phyloP scores from a whole-genome alignment of 1,139 yeast genomes.

The Scheffersomyces insectosa region DNA sequence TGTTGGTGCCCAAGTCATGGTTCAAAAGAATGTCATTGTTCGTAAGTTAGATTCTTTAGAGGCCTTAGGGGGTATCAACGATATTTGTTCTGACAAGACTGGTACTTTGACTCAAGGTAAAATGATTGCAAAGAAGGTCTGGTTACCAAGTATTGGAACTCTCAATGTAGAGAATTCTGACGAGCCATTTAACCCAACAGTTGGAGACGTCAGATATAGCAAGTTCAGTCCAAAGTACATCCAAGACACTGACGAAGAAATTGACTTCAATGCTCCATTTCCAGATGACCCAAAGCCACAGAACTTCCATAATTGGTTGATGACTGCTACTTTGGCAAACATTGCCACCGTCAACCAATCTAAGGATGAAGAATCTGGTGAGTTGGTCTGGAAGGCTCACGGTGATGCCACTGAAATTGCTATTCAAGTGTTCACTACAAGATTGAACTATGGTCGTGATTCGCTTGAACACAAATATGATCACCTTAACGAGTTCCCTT shows the following conservation, averaged over 20 bases:
- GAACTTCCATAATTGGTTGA: conserved; percentile 49
- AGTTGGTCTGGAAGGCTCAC: conserved; percentile 63
- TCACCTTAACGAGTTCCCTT: conserved; percentile 70
- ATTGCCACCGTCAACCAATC: conserved; percentile 56
- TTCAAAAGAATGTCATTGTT: conserved; percentile 67
- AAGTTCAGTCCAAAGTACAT: conserved; percentile 43
- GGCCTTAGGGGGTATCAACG: conserved; percentile 78
- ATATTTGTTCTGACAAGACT: conserved; percentile 81
- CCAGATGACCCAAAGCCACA: conserved; percentile 24
- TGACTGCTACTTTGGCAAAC: conserved; percentile 70
- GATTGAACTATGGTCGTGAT: conserved; percentile 53
- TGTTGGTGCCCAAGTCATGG: conserved; percentile 81
- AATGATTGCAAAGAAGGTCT: conserved; percentile 70
- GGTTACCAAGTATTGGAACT: conserved; percentile 80
- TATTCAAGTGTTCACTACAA: conserved; percentile 67
- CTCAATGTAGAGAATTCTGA: conserved; percentile 58
- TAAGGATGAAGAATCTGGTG: conserved; percentile 39
- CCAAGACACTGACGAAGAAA: conserved; percentile 40
- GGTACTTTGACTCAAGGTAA: conserved; percentile 82
- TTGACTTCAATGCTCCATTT: conserved; percentile 22
- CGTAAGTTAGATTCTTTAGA: conserved; percentile 78
- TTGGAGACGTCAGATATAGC: conserved; percentile 54
- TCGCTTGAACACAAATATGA: conserved; percentile 35
- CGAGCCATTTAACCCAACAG: conserved; percentile 73
- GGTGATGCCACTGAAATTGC: conserved; percentile 90